Evolutionary conservation across 140 eudicot species (phyloP).

Genomic region (Senecio squalidus): DNA sequence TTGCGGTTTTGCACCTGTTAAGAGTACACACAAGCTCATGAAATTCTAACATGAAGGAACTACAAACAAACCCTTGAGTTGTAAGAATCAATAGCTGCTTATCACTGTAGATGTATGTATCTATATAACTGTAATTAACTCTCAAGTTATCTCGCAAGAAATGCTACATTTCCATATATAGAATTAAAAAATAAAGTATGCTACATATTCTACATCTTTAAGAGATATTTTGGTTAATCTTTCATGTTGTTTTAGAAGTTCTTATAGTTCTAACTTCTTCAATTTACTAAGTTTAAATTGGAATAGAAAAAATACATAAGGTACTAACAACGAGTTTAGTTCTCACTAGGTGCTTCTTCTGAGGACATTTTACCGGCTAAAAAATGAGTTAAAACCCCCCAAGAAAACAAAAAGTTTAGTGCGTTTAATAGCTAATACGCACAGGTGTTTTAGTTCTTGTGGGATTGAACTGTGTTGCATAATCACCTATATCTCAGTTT

Average conservation of each 20-base stretch:
- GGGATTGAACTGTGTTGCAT: not conserved
- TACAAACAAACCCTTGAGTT: not conserved
- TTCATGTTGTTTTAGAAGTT: not conserved
- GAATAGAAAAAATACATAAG: not conserved
- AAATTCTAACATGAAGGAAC: not conserved
- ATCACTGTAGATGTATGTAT: not conserved
- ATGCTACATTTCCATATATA: not conserved
- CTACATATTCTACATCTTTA: not conserved
- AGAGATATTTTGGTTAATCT: not conserved
- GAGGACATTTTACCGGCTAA: too few relatives aligned
- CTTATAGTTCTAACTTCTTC: not conserved
- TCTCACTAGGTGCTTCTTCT: too few relatives aligned
- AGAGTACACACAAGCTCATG: not conserved
- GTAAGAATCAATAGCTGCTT: not conserved
- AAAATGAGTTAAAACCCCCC: too few relatives aligned
- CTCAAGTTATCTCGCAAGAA: not conserved
- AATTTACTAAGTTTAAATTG: not conserved
- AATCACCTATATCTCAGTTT: not conserved
- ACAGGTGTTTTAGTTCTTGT: not conserved
- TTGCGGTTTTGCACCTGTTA: conserved; percentile 4
- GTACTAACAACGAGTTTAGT: not conserved
- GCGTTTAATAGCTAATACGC: not conserved
- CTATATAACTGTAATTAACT: not conserved
- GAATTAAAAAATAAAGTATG: not conserved
- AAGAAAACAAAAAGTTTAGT: too few relatives aligned